Base-by-base conservation (phyloP, 2,329 filamentous ascomycete species). In the Aspergillus latus region DNA sequence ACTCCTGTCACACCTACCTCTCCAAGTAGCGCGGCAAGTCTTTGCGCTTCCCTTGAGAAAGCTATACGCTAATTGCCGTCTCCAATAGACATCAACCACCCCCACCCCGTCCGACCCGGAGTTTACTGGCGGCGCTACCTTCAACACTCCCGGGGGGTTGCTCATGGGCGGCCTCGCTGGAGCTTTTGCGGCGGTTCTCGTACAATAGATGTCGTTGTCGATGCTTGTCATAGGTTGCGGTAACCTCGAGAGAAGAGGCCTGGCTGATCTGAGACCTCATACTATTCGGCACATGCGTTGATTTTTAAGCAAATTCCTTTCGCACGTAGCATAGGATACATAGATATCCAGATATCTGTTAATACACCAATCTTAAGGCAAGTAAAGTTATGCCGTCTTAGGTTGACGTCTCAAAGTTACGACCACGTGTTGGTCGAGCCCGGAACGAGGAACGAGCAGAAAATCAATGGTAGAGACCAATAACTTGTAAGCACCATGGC, bases 1-100 rank as follows among this genome's bases (percentile, higher is more conserved):
- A 39, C 40, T 21, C 29, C 49, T 8, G 16, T 42, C 5, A 37
- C 42, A 7, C 16, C 40, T 26, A 40, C 36, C 3, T 13, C 30
- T 15, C 30, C 49, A 3, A 42, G 40, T 29, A 43, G 49, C 40
- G 34, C 40, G 42, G 49, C 45, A 52, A 45, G 49, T 32, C 45
- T 52, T 32, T 29, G 34, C 29, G 3, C 4, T 3, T 6, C 10
- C 1, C 2, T 52, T 7, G 5, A 29, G 8, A 10, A 28, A 8
- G 5, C 8, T 11, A 45, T 10, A 7, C 28, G 42, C 40, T 52
- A 44, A 52, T 28, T 9, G 7, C 2, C 13, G 15, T 37, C 15
- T 30, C 16, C 4, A 13, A 11, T 21, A 52, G 49, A 11, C 49
- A 5, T 36, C 49, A 1, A 11, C 15, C 15, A 44, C 26, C 8